Base-by-base conservation (phyloP, 441 rosid genomes). In the Corymbia calophylla region DNA sequence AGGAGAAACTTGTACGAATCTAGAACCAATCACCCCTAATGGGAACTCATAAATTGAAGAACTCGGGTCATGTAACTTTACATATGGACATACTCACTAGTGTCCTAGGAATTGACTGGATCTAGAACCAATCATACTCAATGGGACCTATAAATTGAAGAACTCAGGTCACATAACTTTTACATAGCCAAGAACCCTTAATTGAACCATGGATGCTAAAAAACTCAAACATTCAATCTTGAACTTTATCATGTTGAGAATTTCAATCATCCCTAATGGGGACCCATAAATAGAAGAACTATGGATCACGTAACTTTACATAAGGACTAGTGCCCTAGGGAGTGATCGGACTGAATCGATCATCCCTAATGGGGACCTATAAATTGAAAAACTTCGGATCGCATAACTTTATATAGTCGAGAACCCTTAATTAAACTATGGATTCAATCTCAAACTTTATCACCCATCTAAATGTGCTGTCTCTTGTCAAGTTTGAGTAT, bases 401-500 rank as follows among this genome's bases (percentile, higher is more conserved):
- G 35, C 13, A 8, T 39, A 19, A 73, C 11, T 39, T 39, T 6
- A 73, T 8, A 5, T 3, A 39, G 2, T 4, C 4, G 8, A 19
- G 16, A 35, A 19, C 12, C 16, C 29, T 39, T 11, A 21, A 70
- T 35, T 35, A 29, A 11, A 19, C 29, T 23, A 4, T 19, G 82
- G 27, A 6, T 21, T 5, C 27, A 6, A 13, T 39, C 49, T 73
- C 0, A 16, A 73, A 13, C 13, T 27, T 21, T 13, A 21, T 56
- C 23, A 56, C 29, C 62, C 13, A 4, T 56, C 5, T 5, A 5
- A 73, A 39, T 5, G 49, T 5, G 9, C 29, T 44, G 11, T 23
- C 16, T 19, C 82, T 11, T 0, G 9, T 73, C 1, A 3, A 6
- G 48, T 21, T 2, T 11, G 29, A 44, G 9, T 56, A n/a, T n/a